phyloP scores from a whole-genome alignment of 2,329 filamentous ascomycete genomes.

The Exophiala viscosa region DNA sequence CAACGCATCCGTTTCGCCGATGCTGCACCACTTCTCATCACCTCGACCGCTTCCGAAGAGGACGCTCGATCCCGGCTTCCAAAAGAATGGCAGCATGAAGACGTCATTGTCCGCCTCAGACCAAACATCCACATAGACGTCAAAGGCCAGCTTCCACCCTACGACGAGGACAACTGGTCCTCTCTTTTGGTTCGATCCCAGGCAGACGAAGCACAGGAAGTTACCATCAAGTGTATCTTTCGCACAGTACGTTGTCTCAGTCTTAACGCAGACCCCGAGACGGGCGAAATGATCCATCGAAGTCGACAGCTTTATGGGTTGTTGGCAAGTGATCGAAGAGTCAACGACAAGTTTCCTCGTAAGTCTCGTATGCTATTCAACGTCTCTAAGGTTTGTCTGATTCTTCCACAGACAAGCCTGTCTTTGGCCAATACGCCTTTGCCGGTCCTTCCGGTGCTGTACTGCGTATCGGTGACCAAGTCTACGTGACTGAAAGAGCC shows the following conservation, averaged over 20 bases:
- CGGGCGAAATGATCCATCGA: slow-evolving; percentile 25
- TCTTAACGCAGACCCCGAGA: slow-evolving; percentile 26
- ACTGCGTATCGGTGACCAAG: slow-evolving; percentile 23
- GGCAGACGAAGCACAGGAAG: slow-evolving; percentile 22
- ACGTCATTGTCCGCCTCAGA: slow-evolving; percentile 24
- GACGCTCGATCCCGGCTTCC: slow-evolving; percentile 22
- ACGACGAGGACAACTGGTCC: slow-evolving; percentile 27
- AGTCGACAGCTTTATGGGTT: slow-evolving; percentile 26
- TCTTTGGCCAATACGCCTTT: slow-evolving; percentile 28
- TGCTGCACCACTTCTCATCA: slow-evolving; percentile 24
- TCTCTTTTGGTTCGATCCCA: slow-evolving; percentile 22
- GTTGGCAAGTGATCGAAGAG: slow-evolving; percentile 23
- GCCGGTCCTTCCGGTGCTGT: slow-evolving; percentile 26
- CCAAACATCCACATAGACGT: slow-evolving; percentile 27
- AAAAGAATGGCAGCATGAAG: slow-evolving; percentile 19
- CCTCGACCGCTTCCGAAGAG: slow-evolving; percentile 25
- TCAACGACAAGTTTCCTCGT: slow-evolving; percentile 28
- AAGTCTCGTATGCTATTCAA: slow-evolving; percentile 1
- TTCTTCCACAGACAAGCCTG: slow-evolving; percentile 21
- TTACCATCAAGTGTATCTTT: slow-evolving; percentile 28
- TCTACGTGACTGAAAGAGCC: slow-evolving; percentile 24
- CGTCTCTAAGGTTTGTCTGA: background rate
- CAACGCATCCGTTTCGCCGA: slow-evolving; percentile 27
- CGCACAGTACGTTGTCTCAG: slow-evolving; percentile 26
- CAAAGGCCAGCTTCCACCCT: slow-evolving; percentile 17